Percentiles rank a stretch among this genome's conserved stretches.
These are phyloP conservation scores for Salix arbutifolia DNA, from an alignment of 345 rosid genomes.

Conservation along the genomic window DNA sequence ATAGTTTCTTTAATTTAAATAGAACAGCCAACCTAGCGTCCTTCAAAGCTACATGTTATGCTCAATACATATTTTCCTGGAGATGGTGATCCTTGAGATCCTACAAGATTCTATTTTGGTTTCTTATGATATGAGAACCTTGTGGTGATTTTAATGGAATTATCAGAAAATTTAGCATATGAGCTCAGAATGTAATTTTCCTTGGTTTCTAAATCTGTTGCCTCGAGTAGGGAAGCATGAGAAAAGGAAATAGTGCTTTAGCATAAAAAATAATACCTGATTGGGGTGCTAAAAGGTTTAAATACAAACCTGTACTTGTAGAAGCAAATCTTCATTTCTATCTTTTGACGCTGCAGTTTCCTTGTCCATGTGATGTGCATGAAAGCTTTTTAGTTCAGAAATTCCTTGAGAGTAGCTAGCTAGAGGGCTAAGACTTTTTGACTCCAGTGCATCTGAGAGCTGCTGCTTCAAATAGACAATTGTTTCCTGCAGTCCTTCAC, in stretches of 20 bases:
- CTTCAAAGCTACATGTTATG: not conserved
- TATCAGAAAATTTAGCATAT: not conserved
- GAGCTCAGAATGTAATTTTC: not conserved
- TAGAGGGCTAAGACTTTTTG: conserved; percentile 29
- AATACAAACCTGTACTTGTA: conserved; percentile 47
- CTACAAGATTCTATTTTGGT: not conserved
- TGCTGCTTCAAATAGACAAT: conserved; percentile 65
- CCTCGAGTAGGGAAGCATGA: not conserved
- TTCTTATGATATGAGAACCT: not conserved
- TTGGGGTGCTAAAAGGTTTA: conserved; percentile 10
- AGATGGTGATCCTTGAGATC: not conserved
- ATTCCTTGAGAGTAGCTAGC: conserved; percentile 38
- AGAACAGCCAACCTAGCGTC: not conserved
- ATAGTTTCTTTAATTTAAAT: not conserved
- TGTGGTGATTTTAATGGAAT: not conserved
- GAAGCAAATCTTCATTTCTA: conserved; percentile 29
- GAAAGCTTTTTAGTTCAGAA: conserved; percentile 31
- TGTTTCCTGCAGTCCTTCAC: conserved; percentile 65
- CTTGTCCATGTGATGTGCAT: conserved; percentile 27
- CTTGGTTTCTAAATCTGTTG: not conserved
- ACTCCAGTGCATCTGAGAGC: conserved; percentile 59
- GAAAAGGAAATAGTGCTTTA: not conserved
- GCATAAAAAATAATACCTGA: not conserved
- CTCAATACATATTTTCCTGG: not conserved
- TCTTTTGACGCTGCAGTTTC: conserved; percentile 30